These are phyloP conservation scores for Cryptococcus floricola DNA, from an alignment of 1,284 basidiomycete species.

Conservation along the genomic window DNA sequence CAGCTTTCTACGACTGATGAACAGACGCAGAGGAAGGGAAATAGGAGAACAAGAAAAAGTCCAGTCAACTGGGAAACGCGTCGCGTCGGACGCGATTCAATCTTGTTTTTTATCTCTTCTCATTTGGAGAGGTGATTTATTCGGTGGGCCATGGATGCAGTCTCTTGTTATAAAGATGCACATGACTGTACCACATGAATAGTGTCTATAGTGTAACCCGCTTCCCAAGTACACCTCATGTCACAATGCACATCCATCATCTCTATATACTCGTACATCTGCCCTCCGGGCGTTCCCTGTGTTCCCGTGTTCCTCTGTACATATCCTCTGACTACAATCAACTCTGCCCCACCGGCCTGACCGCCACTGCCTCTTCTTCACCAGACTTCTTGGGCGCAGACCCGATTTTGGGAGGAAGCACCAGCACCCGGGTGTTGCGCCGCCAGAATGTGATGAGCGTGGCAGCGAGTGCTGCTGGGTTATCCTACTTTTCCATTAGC, in stretches of 20 bases:
- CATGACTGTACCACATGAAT: too few species aligned
- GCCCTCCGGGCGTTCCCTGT: too few species aligned
- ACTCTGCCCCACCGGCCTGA: constrained; percentile 76
- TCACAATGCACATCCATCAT: neutral
- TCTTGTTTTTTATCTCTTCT: too few species aligned
- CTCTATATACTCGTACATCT: neutral
- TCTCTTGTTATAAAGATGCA: neutral
- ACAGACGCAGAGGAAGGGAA: too few species aligned
- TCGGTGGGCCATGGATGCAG: neutral
- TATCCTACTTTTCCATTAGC: constrained; percentile 58
- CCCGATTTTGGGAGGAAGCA: constrained; percentile 50
- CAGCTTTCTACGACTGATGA: too few species aligned
- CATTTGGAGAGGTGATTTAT: too few species aligned
- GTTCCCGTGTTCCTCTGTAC: too few species aligned
- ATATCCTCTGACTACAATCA: neutral
- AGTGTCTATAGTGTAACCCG: neutral
- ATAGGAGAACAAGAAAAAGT: too few species aligned
- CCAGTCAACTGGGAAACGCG: too few species aligned
- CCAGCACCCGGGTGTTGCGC: constrained; percentile 72
- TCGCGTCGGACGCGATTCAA: too few species aligned
- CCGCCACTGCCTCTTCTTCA: constrained; percentile 23
- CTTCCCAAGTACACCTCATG: neutral
- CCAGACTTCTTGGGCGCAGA: constrained; percentile 39
- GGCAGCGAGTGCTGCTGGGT: constrained; percentile 72
- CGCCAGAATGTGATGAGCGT: constrained; percentile 85